Conservation (phyloP, 176 grass and related monocot species). For the Paspalum vaginatum region DNA sequence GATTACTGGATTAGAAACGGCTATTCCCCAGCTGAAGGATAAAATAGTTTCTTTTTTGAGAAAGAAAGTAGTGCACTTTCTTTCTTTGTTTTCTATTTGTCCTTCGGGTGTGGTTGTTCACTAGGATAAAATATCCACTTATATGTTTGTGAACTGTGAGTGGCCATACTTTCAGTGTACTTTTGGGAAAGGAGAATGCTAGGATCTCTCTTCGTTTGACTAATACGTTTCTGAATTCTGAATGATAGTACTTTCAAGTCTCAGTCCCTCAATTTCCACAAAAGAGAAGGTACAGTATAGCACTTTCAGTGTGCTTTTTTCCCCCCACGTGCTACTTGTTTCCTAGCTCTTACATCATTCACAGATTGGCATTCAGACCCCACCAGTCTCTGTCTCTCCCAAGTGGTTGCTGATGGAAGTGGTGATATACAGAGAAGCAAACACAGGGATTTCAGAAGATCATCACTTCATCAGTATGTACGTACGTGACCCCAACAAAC, state of each 20-base stretch:
- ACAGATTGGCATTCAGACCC: neutral
- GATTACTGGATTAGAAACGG: neutral
- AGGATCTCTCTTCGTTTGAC: neutral
- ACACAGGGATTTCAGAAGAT: too few species aligned
- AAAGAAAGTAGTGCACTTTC: neutral
- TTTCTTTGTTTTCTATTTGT: neutral
- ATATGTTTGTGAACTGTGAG: neutral
- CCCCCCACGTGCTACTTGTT: conserved; percentile 1
- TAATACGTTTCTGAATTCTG: too few species aligned
- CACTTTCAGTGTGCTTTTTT: neutral
- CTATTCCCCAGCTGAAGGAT: neutral
- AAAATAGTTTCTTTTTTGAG: neutral
- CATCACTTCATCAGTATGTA: too few species aligned
- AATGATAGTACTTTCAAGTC: too few species aligned
- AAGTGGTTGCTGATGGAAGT: too few species aligned
- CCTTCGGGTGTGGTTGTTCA: neutral
- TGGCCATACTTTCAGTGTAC: neutral
- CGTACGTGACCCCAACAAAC: too few species aligned
- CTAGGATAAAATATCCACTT: neutral
- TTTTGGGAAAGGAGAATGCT: neutral
- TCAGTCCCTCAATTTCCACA: neutral
- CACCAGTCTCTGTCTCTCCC: too few species aligned
- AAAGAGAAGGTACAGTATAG: neutral
- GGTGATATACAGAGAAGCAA: too few species aligned
- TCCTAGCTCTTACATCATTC: conserved; percentile 7